A percentile compares a stretch with the other conserved stretches of the same genome.
phyloP scores from a whole-genome alignment of 495 filamentous ascomycete genomes.

The Podospora conica region DNA sequence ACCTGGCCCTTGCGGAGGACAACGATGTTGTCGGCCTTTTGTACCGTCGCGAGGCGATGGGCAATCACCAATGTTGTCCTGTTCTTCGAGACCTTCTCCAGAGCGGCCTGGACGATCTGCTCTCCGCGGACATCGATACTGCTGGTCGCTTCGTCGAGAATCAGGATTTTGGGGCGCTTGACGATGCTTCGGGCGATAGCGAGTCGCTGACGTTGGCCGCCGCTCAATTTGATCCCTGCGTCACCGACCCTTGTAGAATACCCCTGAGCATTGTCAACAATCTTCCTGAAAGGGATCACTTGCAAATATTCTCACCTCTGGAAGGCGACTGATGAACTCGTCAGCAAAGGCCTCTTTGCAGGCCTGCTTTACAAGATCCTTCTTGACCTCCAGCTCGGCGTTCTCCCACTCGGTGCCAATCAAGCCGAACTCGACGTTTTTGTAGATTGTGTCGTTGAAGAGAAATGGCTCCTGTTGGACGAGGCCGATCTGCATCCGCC shows the following conservation, averaged over 20 bases:
- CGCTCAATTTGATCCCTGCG: slow-evolving; percentile 53
- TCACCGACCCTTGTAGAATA: slow-evolving; percentile 62
- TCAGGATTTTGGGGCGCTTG: slow-evolving; percentile 71
- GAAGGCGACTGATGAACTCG: slow-evolving; percentile 54
- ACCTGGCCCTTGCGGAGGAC: slow-evolving; percentile 56
- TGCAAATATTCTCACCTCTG: slow-evolving; percentile 34
- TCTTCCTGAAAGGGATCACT: neutral
- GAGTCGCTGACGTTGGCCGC: slow-evolving; percentile 59
- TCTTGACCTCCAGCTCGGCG: slow-evolving; percentile 44
- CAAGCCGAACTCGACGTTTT: slow-evolving; percentile 60
- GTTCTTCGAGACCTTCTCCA: slow-evolving; percentile 48
- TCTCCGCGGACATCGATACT: slow-evolving; percentile 54
- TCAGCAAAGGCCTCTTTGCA: slow-evolving; percentile 57
- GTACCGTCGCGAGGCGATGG: slow-evolving; percentile 53
- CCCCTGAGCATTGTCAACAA: slow-evolving; percentile 27
- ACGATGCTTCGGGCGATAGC: slow-evolving; percentile 67
- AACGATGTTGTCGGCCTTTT: slow-evolving; percentile 60
- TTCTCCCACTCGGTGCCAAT: slow-evolving; percentile 57
- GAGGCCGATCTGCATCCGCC: slow-evolving; percentile 57
- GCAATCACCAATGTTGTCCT: slow-evolving; percentile 60
- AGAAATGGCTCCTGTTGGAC: slow-evolving; percentile 67
- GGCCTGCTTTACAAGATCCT: slow-evolving; percentile 49
- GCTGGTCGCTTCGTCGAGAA: slow-evolving; percentile 78
- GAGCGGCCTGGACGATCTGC: slow-evolving; percentile 50
- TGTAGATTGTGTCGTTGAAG: slow-evolving; percentile 61